Evolutionary conservation across 1,139 yeast species (phyloP).

Genomic region (Saccharomyces uvarum): DNA sequence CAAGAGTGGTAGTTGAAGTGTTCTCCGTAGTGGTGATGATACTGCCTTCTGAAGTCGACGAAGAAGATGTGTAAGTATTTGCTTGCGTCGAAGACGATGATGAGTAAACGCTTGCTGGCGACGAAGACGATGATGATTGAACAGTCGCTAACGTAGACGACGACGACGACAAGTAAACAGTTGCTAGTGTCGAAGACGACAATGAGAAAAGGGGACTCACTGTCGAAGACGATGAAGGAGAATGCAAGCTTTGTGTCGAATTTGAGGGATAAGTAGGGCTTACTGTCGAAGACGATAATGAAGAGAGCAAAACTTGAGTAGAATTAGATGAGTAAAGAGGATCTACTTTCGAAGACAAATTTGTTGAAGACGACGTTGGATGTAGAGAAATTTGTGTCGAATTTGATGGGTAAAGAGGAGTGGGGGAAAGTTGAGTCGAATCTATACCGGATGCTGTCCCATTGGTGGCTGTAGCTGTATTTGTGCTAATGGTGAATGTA

Average conservation of each 20-base stretch:
- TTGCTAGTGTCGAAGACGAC: not conserved
- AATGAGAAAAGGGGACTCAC: not conserved
- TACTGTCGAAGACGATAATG: not conserved
- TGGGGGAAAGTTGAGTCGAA: not conserved
- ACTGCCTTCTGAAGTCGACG: not conserved
- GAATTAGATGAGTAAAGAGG: not conserved
- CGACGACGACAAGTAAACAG: not conserved
- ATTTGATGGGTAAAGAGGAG: not conserved
- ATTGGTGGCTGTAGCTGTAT: not conserved
- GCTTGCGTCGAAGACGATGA: not conserved
- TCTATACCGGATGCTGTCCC: not conserved
- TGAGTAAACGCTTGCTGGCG: not conserved
- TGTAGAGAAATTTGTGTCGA: not conserved
- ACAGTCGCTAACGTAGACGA: not conserved
- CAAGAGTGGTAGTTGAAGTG: slow-evolving; percentile 6
- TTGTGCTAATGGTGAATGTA: slow-evolving; percentile 5
- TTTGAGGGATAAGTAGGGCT: not conserved
- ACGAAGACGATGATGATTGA: not conserved
- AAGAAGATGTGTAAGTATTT: not conserved
- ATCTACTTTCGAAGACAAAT: not conserved
- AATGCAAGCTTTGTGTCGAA: not conserved
- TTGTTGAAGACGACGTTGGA: not conserved
- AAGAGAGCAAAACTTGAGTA: not conserved
- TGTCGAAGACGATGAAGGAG: not conserved
- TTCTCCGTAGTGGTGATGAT: not conserved